Base-by-base conservation (phyloP, 306 rosid species). In the Sicyos baderoa region DNA sequence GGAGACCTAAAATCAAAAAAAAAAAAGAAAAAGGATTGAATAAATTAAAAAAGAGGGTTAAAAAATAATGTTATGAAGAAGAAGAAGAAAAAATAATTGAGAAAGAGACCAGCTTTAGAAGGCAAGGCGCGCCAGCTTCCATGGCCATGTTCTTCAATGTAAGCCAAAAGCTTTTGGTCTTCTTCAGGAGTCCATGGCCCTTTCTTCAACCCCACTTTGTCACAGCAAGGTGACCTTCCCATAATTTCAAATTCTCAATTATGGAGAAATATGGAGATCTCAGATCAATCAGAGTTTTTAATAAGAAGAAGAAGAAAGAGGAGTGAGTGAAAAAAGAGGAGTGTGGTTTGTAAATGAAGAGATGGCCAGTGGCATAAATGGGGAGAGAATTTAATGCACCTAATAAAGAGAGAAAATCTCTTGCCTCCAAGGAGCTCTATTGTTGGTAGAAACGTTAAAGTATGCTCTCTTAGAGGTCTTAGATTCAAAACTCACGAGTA, bases 121-220 rank as follows among this genome's bases (percentile, higher is more conserved):
- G 99, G 99, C 76, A 94, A 89, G 61, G 99, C 99, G 59, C 99
- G 87, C 99, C 99, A 94, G 74, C 99, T 94, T 53, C 99, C 99
- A 76, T 94, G 99, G 72, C 99, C 97, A 59, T 94, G 95, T 83
- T 90, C 96, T 76, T 94, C 97, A 13, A 94, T 90, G 51, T 85
- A 94, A 76, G 95, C 97, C 70, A 94, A 82, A 76, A 94, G 99
- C 52, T 94, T 90, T 77, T 94, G 99, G 76, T 94, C 99, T 84
- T 94, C 99, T 77, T 94, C 99, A 1, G 99, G 97, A 40, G 99
- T 94, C 99, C 99, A 94, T 51, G 99, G 99, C 16, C 99, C 99
- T 85, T 90, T 94, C 92, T 94, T 94, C 78, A 94, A 85, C 22
- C 99, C 99, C 17, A 88, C 95, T 75, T 94, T 94, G 82, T 94